These are phyloP conservation scores for Marchantia polymorpha DNA, from an alignment of 225 moss, liverwort and hornwort genomes.

Conservation along the genomic window DNA sequence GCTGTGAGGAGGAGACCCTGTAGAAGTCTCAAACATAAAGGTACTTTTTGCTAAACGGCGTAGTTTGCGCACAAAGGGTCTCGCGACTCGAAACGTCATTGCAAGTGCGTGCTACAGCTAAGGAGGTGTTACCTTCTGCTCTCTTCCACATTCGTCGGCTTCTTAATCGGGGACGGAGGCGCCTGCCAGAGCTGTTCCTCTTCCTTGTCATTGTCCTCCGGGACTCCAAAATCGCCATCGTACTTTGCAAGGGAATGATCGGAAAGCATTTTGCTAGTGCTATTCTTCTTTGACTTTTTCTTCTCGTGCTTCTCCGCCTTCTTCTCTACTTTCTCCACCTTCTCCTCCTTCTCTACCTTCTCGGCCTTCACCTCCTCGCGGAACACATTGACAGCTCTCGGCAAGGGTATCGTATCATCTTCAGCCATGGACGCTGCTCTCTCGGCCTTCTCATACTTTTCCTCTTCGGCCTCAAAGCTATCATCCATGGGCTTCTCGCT, in stretches of 20 bases:
- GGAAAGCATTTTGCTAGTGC: background rate
- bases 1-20: too few relatives aligned
- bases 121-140: background rate
- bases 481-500: constrained; percentile 2
- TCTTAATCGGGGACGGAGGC: constrained; percentile 28
- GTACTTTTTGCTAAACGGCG: too few relatives aligned
- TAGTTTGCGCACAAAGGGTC: too few relatives aligned
- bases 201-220: constrained; percentile 45
- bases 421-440: background rate
- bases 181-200: constrained; percentile 44
- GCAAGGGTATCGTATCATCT: background rate
- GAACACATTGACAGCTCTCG: constrained; percentile 16
- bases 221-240: constrained; percentile 39
- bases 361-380: constrained; percentile 15
- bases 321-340: background rate
- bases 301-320: background rate
- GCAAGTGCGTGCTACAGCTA: too few relatives aligned
- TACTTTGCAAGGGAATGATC: background rate
- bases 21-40: too few relatives aligned
- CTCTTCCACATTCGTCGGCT: constrained; percentile 13
- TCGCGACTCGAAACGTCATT: too few relatives aligned
- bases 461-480: background rate
- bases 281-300: background rate
- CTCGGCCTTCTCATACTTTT: background rate
- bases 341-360: background rate